A percentile compares a stretch with the other conserved stretches of the same genome.
These are phyloP conservation scores for Phytophthora foliorum DNA, from an alignment of 352 stramenopile species.

Conservation along the genomic window DNA sequence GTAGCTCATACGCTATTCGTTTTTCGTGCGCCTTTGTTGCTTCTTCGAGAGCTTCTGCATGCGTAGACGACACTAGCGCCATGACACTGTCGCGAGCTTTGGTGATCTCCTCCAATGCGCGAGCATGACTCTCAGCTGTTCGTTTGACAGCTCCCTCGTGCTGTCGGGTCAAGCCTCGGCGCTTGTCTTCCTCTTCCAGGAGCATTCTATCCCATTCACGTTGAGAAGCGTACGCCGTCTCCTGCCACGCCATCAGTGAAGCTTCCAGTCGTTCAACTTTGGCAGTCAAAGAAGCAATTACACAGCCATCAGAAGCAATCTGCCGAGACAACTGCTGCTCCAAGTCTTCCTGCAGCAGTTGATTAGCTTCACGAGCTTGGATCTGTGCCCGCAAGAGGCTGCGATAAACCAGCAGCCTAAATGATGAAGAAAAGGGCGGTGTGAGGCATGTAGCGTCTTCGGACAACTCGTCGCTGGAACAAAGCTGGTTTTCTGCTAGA, in stretches of 20 bases:
- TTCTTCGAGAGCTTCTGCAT: conserved; percentile 31
- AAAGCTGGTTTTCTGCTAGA: conserved; percentile 36
- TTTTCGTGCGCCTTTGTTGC: conserved; percentile 21
- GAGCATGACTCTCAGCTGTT: conserved; percentile 14
- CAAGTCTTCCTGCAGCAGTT: conserved; percentile 25
- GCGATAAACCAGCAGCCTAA: conserved; percentile 29
- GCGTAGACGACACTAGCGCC: conserved; percentile 23
- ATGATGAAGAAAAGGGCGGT: conserved; percentile 29
- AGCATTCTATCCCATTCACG: conserved; percentile 35
- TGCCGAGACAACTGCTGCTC: conserved; percentile 27
- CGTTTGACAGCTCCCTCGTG: conserved; percentile 27
- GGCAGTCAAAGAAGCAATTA: conserved; percentile 19
- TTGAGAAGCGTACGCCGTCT: conserved; percentile 27
- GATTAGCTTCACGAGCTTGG: conserved; percentile 16
- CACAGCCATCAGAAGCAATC: conserved; percentile 5
- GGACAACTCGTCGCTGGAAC: conserved; percentile 16
- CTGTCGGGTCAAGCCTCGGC: conserved; percentile 23
- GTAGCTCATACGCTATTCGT: conserved; percentile 36
- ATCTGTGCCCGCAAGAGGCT: conserved; percentile 20
- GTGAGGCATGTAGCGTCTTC: conserved; percentile 7
- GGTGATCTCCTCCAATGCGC: conserved; percentile 19
- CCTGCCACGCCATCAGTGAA: conserved; percentile 36
- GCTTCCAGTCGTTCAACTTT: conserved; percentile 37
- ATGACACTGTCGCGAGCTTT: conserved; percentile 23
- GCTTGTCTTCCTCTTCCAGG: conserved; percentile 36